phyloP scores from a whole-genome alignment of 202 grass and related monocot species.

The Setaria viridis region DNA sequence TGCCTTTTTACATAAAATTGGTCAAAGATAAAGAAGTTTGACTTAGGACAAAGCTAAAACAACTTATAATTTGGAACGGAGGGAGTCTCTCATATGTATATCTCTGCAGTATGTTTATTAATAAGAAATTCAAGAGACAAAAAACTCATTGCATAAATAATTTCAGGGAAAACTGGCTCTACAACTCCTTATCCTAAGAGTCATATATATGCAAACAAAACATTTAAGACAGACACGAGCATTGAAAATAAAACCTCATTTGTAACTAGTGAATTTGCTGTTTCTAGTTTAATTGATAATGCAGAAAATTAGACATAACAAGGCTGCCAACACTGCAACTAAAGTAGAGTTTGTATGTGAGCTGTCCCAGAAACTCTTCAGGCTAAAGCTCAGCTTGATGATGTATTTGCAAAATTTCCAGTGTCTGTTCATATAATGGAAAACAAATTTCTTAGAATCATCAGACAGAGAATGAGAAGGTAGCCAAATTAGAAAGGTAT shows the following conservation, averaged over 20 bases:
- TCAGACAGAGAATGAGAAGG: conserved; percentile 18
- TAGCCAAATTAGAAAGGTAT: not conserved
- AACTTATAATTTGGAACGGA: no score
- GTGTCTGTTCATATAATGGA: conserved; percentile 36
- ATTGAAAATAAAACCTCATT: conserved; percentile 37
- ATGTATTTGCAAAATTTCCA: conserved; percentile 34
- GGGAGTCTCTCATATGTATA: not conserved
- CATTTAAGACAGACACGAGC: conserved; percentile 19
- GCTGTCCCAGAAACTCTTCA: conserved; percentile 37
- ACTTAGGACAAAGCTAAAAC: no score
- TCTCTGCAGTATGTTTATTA: conserved; percentile 14
- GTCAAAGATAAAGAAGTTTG: no score
- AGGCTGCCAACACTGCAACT: conserved; percentile 32
- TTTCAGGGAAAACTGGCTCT: not conserved
- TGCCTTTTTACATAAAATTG: no score
- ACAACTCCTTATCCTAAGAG: conserved; percentile 19
- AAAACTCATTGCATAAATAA: conserved; percentile 8
- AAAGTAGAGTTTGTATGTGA: conserved; percentile 28
- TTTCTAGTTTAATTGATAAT: conserved; percentile 32
- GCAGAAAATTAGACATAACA: conserved; percentile 46
- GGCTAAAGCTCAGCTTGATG: conserved; percentile 22
- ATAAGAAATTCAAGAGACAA: conserved; percentile 24
- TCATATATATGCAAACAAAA: conserved; percentile 30
- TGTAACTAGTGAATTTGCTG: conserved; percentile 30
- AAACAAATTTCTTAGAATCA: conserved; percentile 38